Evolutionary conservation across 1,139 yeast species (phyloP), one percentile per base, ranked within the genome.

Genomic region (Pichiaceae sp.): DNA sequence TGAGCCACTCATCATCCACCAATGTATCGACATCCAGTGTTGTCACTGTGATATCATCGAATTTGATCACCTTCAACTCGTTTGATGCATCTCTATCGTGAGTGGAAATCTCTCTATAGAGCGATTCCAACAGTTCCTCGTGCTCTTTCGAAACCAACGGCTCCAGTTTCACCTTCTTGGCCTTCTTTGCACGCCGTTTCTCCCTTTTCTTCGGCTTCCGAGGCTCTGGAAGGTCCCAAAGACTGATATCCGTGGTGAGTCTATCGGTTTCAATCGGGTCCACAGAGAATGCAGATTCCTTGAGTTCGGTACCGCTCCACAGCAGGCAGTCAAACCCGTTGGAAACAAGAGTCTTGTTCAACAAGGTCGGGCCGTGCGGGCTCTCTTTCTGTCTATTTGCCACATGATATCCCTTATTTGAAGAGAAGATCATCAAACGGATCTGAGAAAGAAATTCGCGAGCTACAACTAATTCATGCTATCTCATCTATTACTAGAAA

Each of bases 1-100:
- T 78, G 24, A 83, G 59, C 93, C 93, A 82, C 50, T 78, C 81
- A 23, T 73, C 82, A 34, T 65, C 65, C 36, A 54, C 54, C 28
- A 68, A 54, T 47, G 65, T 70, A 38, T 48, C 58, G 16, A 74
- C 42, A 47, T 75, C 81, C 31, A 63, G 65, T 32, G 61, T 56
- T 44, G 66, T 68, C 2, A 72, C 56, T 1, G 72, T 59, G 4
- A 67, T 60, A 42, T 67, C 72, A 34, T 62, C 61, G 42, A 61
- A 49, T 68, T 59, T 72, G 66, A 49, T 70, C 18, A 17, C 18
- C 9, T n/a, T 8, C 11, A 7, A 8, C 7, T 29, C 31, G 17
- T 7, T 8, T 7, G 7, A 9, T 7, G 7, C 24, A 21, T 7
- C 24, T 21, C 11, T 21, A 21, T 7, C 7, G 7, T 11, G 7